A percentile compares a stretch with the other conserved stretches of the same genome.
phyloP scores from a whole-genome alignment of 192 early-diverging fungal genomes.

The Backusella australiensis region DNA sequence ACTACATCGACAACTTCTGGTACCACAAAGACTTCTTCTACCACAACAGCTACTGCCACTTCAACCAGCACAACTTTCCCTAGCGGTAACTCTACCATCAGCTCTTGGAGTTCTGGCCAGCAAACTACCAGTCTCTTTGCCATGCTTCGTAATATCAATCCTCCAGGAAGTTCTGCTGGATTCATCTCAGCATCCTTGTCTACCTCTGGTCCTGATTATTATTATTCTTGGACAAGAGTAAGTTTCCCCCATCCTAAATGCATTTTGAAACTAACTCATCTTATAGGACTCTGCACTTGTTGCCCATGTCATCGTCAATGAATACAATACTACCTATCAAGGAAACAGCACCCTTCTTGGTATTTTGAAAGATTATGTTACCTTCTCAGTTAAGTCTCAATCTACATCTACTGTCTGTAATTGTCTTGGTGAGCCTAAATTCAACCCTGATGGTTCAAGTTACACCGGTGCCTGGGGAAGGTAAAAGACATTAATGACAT shows the following conservation, averaged over 20 bases:
- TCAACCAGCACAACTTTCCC: slow-evolving; percentile 3
- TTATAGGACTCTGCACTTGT: slow-evolving; percentile 35
- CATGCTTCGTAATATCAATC: slow-evolving; percentile 28
- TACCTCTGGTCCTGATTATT: slow-evolving; percentile 63
- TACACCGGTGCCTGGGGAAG: slow-evolving; percentile 52
- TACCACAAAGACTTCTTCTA: neutral
- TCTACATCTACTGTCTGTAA: slow-evolving; percentile 19
- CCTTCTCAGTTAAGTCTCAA: slow-evolving; percentile 33
- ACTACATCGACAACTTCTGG: neutral
- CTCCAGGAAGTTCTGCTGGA: slow-evolving; percentile 16
- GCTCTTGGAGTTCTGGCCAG: neutral
- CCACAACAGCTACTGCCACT: neutral
- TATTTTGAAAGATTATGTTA: slow-evolving; percentile 28
- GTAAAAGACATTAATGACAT: neutral
- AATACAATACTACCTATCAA: slow-evolving; percentile 2
- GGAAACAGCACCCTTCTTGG: slow-evolving; percentile 19
- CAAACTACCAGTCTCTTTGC: neutral
- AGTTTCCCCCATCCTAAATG: neutral
- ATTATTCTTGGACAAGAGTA: slow-evolving; percentile 66
- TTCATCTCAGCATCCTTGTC: slow-evolving; percentile 28
- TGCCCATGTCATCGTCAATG: neutral
- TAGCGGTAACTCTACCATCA: slow-evolving; percentile 13
- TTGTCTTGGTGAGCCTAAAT: slow-evolving; percentile 66
- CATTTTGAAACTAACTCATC: too few species aligned
- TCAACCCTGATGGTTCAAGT: slow-evolving; percentile 48